A percentile compares a stretch with the other conserved stretches of the same genome.
These are phyloP conservation scores for Venturia effusa DNA, from an alignment of 2,329 filamentous ascomycete species.

Conservation along the genomic window DNA sequence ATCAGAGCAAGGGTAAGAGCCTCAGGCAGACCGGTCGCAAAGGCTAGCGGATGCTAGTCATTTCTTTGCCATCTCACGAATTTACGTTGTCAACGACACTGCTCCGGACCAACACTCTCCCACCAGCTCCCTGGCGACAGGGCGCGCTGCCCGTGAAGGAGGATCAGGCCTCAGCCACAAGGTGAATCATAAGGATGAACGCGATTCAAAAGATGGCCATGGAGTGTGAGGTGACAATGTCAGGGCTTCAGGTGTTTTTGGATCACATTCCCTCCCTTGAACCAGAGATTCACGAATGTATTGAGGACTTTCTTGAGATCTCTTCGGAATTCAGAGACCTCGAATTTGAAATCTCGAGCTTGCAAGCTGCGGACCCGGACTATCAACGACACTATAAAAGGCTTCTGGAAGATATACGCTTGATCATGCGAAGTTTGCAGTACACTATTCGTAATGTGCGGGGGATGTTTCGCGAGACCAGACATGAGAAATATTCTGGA, in stretches of 20 bases:
- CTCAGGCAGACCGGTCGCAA: constrained; percentile 1
- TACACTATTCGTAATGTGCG: constrained; percentile 8
- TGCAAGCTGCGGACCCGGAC: constrained; percentile 4
- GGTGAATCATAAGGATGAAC: background rate
- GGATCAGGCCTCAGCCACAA: too few species aligned
- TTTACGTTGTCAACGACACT: background rate
- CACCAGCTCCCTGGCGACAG: background rate
- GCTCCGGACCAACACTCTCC: background rate
- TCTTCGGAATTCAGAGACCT: constrained; percentile 39
- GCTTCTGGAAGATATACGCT: constrained; percentile 10
- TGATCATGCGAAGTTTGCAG: constrained; percentile 11
- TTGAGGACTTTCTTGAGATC: constrained; percentile 45
- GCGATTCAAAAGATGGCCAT: constrained; percentile 13
- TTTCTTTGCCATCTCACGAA: background rate
- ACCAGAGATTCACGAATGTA: constrained; percentile 41
- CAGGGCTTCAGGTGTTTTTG: constrained; percentile 39
- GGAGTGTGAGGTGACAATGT: constrained; percentile 42
- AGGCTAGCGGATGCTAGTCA: background rate
- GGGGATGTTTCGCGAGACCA: constrained; percentile 32
- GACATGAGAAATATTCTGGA: constrained; percentile 23
- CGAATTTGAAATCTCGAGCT: constrained; percentile 18
- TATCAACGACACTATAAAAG: background rate
- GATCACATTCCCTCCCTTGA: constrained; percentile 39
- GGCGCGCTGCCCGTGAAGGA: too few species aligned
- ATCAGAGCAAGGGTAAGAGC: constrained; percentile 2